Evolutionary conservation across 805 yeast genomes (phyloP).

Genomic region (Saccharomycopsis synnaedendra): DNA sequence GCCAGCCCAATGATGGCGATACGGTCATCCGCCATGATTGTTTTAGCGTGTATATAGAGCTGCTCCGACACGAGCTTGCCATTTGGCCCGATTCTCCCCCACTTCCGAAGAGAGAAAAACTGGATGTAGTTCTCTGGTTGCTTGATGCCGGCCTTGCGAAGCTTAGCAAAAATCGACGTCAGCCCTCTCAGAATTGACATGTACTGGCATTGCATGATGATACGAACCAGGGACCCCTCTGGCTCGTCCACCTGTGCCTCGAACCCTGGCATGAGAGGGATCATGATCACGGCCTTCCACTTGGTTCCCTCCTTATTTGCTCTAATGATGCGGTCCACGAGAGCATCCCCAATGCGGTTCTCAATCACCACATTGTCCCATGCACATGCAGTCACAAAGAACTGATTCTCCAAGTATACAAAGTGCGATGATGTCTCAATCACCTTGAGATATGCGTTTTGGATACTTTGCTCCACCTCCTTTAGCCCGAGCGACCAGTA

Average conservation of each 20-base stretch:
- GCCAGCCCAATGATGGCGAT: slow-evolving; percentile 95
- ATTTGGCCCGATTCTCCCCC: slow-evolving; percentile 84
- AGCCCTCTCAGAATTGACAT: slow-evolving; percentile 88
- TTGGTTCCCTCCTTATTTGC: slow-evolving; percentile 66
- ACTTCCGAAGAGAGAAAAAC: slow-evolving; percentile 83
- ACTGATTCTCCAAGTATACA: slow-evolving; percentile 91
- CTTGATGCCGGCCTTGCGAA: slow-evolving; percentile 67
- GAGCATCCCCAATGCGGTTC: slow-evolving; percentile 89
- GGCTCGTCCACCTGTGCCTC: slow-evolving; percentile 86
- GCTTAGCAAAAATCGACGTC: slow-evolving; percentile 74
- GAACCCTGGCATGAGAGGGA: slow-evolving; percentile 97
- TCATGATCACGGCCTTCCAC: slow-evolving; percentile 87
- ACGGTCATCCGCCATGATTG: slow-evolving; percentile 86
- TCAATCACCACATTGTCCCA: slow-evolving; percentile 76
- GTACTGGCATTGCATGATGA: slow-evolving; percentile 93
- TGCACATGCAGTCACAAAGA: slow-evolving; percentile 81
- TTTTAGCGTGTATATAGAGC: slow-evolving; percentile 86
- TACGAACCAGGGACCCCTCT: slow-evolving; percentile 90
- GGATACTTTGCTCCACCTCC: slow-evolving; percentile 80
- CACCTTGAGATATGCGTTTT: slow-evolving; percentile 79
- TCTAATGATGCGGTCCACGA: slow-evolving; percentile 88
- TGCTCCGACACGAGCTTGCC: slow-evolving; percentile 77
- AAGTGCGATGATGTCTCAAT: slow-evolving; percentile 90
- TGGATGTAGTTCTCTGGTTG: slow-evolving; percentile 81
- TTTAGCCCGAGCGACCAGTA: slow-evolving; percentile 88